These are phyloP conservation scores for Whalleya microplaca DNA, from an alignment of 2,329 filamentous ascomycete genomes.

Conservation along the genomic window DNA sequence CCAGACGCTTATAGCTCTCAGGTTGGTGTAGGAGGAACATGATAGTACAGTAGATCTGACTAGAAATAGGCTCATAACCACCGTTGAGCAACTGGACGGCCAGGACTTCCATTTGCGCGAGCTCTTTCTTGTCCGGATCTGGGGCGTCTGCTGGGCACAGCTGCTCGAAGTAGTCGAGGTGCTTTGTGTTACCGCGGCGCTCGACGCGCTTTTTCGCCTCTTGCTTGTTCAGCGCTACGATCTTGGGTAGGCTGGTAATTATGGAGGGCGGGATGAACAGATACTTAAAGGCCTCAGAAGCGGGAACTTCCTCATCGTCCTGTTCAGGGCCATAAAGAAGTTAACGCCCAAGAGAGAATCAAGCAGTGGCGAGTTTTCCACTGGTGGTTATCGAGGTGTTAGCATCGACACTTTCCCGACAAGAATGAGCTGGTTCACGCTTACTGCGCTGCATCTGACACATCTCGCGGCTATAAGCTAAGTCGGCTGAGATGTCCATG, in stretches of 20 bases:
- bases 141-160: conserved; percentile 22
- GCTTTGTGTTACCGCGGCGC: conserved; percentile 22
- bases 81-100: conserved; percentile 27
- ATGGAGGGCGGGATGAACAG: conserved; percentile 21
- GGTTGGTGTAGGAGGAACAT: conserved; percentile 16
- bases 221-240: conserved; percentile 17
- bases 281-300: conserved; percentile 19
- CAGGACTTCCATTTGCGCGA: conserved; percentile 23
- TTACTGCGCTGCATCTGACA: conserved; percentile 26
- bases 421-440: background rate
- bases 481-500: conserved; percentile 28
- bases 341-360: conserved; percentile 9
- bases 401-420: background rate
- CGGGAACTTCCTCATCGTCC: conserved; percentile 20
- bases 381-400: conserved; percentile 1
- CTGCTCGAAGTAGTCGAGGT: conserved; percentile 32
- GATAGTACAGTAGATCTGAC: conserved; percentile 21
- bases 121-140: conserved; percentile 18
- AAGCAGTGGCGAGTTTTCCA: conserved; percentile 9
- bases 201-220: conserved; percentile 25
- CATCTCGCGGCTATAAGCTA: conserved; percentile 24
- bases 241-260: conserved; percentile 1
- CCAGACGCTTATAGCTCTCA: conserved; percentile 4
- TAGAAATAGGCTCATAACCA: conserved; percentile 29
- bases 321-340: conserved; percentile 10